phyloP scores from a whole-genome alignment of 2,329 filamentous ascomycete species.

The Cephalotrichum gorgonifer region DNA sequence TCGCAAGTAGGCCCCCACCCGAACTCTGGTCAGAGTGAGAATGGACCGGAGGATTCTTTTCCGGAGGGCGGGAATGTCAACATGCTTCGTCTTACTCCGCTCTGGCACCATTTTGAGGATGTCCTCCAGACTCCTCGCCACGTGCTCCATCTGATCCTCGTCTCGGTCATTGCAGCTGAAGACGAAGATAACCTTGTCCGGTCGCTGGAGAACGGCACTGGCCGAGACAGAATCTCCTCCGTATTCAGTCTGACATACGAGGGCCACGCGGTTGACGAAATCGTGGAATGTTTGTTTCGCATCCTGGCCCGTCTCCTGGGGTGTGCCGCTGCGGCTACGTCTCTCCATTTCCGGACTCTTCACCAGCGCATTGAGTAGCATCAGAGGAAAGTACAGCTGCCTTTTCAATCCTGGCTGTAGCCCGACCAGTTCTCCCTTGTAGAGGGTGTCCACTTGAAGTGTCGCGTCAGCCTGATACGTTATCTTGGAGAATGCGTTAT shows the following conservation, averaged over 20 bases:
- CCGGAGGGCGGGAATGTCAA: neutral
- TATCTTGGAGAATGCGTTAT: no score
- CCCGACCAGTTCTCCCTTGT: no score
- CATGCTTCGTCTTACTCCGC: neutral
- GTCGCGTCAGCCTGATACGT: no score
- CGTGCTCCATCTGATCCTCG: neutral
- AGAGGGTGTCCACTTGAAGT: no score
- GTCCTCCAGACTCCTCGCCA: conserved; percentile 5
- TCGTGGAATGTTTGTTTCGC: conserved; percentile 13
- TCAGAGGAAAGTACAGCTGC: neutral
- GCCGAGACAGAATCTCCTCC: conserved; percentile 13
- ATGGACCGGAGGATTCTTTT: neutral
- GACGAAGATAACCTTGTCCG: conserved; percentile 15
- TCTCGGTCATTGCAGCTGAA: conserved; percentile 18
- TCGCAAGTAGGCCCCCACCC: neutral
- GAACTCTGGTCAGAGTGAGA: neutral
- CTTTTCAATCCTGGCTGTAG: neutral
- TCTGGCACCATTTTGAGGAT: conserved; percentile 8
- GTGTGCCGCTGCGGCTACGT: neutral
- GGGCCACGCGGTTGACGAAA: conserved; percentile 20
- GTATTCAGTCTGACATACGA: conserved; percentile 16
- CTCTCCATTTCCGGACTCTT: neutral
- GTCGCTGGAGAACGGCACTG: conserved; percentile 15
- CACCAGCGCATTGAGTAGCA: neutral
- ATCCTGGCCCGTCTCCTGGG: neutral